Conservation (phyloP, 768 basidiomycete species). For the Amanita inopinata region DNA sequence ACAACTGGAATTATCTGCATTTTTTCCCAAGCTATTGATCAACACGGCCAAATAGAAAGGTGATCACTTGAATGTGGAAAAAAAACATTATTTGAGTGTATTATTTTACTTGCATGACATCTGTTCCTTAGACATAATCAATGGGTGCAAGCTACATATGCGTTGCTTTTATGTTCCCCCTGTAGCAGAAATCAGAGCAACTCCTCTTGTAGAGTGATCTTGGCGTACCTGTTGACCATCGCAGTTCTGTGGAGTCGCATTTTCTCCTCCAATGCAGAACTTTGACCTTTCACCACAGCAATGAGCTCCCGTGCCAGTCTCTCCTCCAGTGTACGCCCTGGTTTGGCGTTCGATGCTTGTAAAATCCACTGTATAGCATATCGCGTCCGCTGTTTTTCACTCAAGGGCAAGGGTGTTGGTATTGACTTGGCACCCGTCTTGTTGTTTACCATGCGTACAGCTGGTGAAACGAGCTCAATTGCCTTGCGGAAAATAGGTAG, state of each 20-base stretch:
- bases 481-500: constrained; percentile 74
- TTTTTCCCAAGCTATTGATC: not conserved
- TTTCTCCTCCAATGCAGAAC: constrained; percentile 52
- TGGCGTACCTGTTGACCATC: constrained; percentile 66
- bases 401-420: constrained; percentile 59
- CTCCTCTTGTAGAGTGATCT: not conserved
- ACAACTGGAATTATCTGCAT: not conserved
- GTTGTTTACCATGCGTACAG: constrained; percentile 50
- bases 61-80: no score
- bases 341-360: constrained; percentile 43
- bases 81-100: no score
- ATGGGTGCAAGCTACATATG: not conserved
- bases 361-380: constrained; percentile 67
- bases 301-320: constrained; percentile 76
- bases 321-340: constrained; percentile 51
- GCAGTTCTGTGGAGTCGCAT: constrained; percentile 55
- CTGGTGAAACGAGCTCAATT: constrained; percentile 57
- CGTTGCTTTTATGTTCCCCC: constrained; percentile 6
- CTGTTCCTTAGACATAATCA: no score
- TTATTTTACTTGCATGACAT: no score
- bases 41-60: constrained; percentile 7
- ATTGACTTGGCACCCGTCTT: constrained; percentile 58
- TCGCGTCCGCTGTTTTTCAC: constrained; percentile 70
- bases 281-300: constrained; percentile 53
- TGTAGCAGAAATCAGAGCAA: not conserved